These are phyloP conservation scores for Melanomma pulvis-pyrius DNA, from an alignment of 495 filamentous ascomycete species.

Conservation along the genomic window DNA sequence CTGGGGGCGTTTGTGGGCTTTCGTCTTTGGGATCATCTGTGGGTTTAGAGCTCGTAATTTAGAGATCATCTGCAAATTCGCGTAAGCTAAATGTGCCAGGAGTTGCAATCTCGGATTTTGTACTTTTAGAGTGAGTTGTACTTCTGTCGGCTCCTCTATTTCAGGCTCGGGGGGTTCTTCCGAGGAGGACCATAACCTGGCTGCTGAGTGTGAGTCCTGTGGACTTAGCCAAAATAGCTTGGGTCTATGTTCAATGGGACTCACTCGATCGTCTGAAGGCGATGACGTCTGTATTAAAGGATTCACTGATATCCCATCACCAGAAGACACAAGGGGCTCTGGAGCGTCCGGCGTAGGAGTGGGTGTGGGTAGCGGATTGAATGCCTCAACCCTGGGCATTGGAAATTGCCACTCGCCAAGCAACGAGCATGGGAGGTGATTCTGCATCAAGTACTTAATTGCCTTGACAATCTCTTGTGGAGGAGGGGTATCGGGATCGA, in stretches of 20 bases:
- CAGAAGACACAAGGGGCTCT: neutral
- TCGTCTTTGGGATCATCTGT: too few species aligned
- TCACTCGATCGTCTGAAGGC: neutral
- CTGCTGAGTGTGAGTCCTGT: neutral
- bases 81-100: too few species aligned
- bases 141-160: too few species aligned
- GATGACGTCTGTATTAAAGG: neutral
- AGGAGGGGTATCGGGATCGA: slow-evolving; percentile 13
- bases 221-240: neutral
- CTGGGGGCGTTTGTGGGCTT: too few species aligned
- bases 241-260: neutral
- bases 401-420: slow-evolving; percentile 19
- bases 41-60: too few species aligned
- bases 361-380: neutral
- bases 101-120: too few species aligned
- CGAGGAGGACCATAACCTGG: too few species aligned
- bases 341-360: neutral
- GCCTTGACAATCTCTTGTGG: slow-evolving; percentile 8
- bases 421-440: slow-evolving; percentile 7
- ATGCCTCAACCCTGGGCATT: neutral
- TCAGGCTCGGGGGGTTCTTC: too few species aligned
- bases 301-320: neutral
- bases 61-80: too few species aligned
- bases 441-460: slow-evolving; percentile 8
- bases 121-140: too few species aligned